These are phyloP conservation scores for Fusarium tupiense DNA, from an alignment of 2,329 filamentous ascomycete species.

Conservation along the genomic window DNA sequence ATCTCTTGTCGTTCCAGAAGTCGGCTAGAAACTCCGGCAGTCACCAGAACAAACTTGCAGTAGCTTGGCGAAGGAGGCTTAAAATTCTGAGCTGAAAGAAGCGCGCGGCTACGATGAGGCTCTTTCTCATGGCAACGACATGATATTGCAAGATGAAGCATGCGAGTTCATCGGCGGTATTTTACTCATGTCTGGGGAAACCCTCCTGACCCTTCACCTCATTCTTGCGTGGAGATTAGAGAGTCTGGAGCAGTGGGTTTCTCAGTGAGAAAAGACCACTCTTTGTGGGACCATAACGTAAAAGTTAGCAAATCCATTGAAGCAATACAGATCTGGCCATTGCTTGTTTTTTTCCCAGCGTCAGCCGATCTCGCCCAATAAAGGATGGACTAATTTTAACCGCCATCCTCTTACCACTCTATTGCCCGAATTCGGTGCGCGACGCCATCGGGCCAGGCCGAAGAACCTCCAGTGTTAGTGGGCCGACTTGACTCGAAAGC, in stretches of 20 bases:
- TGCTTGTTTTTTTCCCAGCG: background rate
- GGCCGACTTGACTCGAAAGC: slow-evolving; percentile 21
- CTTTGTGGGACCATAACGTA: slow-evolving; percentile 35
- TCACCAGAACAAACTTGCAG: background rate
- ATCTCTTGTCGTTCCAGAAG: slow-evolving; percentile 14
- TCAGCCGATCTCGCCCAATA: background rate
- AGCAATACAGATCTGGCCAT: slow-evolving; percentile 9
- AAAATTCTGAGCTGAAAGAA: background rate
- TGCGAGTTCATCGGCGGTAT: fast-evolving
- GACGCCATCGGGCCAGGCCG: slow-evolving; percentile 18
- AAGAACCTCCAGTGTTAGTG: background rate
- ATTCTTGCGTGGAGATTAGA: background rate
- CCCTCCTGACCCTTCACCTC: too few species aligned
- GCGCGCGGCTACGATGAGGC: slow-evolving; percentile 6
- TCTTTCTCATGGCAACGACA: background rate
- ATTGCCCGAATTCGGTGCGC: slow-evolving; percentile 23
- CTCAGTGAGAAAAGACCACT: background rate
- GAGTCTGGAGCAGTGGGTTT: slow-evolving; percentile 6
- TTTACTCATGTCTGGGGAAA: too few species aligned
- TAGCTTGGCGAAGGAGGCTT: slow-evolving; percentile 12
- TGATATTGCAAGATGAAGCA: too few species aligned
- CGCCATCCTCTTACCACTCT: background rate
- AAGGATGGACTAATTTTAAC: background rate
- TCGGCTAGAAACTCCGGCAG: slow-evolving; percentile 6
- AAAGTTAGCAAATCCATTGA: slow-evolving; percentile 30